phyloP scores from a whole-genome alignment of 805 yeast genomes.

The Kuraishia ogatae region DNA sequence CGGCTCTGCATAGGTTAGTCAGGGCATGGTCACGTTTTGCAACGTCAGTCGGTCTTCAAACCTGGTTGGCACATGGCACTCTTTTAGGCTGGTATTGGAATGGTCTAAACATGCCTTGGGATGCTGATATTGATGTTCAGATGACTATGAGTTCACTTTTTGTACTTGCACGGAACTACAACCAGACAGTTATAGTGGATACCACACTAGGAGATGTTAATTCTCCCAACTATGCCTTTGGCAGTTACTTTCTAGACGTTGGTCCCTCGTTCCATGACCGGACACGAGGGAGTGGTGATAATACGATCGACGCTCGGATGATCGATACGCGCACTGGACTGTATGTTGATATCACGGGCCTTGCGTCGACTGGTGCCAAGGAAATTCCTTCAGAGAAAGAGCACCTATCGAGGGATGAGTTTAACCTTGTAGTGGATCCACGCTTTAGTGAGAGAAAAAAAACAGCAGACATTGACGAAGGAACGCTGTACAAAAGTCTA shows the following conservation, averaged over 20 bases:
- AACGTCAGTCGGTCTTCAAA: conserved; percentile 31
- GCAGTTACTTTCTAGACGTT: conserved; percentile 40
- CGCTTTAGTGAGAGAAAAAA: conserved; percentile 9
- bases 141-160: conserved; percentile 43
- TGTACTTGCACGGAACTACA: conserved; percentile 35
- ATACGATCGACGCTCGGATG: conserved; percentile 59
- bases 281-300: conserved; percentile 39
- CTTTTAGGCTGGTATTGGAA: conserved; percentile 58
- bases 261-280: conserved; percentile 44
- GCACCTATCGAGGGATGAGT: conserved; percentile 2
- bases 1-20: conserved; percentile 35
- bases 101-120: conserved; percentile 60
- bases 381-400: conserved; percentile 6
- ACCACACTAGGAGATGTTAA: conserved; percentile 14
- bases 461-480: conserved; percentile 6
- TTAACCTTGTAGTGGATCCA: conserved; percentile 11
- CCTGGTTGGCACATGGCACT: conserved; percentile 65
- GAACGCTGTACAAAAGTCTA: neutral
- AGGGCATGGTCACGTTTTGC: conserved; percentile 46
- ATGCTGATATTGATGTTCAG: conserved; percentile 57
- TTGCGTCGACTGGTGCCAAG: conserved; percentile 30
- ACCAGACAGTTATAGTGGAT: conserved; percentile 41
- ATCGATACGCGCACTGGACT: conserved; percentile 57
- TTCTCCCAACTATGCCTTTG: conserved; percentile 33
- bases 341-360: conserved; percentile 59